These are phyloP conservation scores for Colletotrichum orchidophilum DNA, from an alignment of 2,329 filamentous ascomycete species.

Conservation along the genomic window DNA sequence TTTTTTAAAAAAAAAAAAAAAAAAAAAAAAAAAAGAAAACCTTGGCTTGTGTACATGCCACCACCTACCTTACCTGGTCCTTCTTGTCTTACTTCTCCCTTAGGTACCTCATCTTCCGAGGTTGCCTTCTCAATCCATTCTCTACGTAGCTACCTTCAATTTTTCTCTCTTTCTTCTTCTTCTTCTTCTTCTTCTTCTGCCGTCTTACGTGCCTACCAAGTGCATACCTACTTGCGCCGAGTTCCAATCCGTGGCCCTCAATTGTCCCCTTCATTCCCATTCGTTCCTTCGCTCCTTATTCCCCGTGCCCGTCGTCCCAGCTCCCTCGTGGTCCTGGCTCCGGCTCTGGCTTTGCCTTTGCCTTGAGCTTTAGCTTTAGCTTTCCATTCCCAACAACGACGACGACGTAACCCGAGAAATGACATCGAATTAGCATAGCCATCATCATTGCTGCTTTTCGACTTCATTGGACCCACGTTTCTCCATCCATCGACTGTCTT, in stretches of 20 bases:
- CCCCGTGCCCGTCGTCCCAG: not conserved
- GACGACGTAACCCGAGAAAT: conserved; percentile 16
- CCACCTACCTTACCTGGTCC: conserved; percentile 11
- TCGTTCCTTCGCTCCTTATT: conserved; percentile 17
- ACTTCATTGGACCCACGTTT: conserved; percentile 13
- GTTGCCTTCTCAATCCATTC: not conserved
- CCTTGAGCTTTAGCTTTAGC: too few species aligned
- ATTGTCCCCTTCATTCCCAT: not conserved
- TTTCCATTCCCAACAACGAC: not conserved
- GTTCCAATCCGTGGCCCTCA: not conserved
- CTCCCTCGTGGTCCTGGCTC: not conserved
- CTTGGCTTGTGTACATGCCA: conserved; percentile 18
- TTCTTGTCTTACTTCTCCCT: not conserved
- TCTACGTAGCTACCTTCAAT: conserved; percentile 20
- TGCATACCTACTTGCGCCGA: not conserved
- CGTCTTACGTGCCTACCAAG: conserved; percentile 6
- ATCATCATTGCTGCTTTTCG: conserved; percentile 8
- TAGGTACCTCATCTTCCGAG: not conserved
- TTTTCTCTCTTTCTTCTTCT: conserved; percentile 4
- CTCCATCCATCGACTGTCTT: conserved; percentile 4
- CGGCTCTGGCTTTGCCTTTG: not conserved
- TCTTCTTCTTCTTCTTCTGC: conserved; percentile 1
- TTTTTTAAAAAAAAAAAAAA: too few species aligned
- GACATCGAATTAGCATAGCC: conserved; percentile 12
- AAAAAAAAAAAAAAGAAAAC: too few species aligned